phyloP scores from a whole-genome alignment of 2,329 filamentous ascomycete species.

The Calonectria pseudoreteaudii region DNA sequence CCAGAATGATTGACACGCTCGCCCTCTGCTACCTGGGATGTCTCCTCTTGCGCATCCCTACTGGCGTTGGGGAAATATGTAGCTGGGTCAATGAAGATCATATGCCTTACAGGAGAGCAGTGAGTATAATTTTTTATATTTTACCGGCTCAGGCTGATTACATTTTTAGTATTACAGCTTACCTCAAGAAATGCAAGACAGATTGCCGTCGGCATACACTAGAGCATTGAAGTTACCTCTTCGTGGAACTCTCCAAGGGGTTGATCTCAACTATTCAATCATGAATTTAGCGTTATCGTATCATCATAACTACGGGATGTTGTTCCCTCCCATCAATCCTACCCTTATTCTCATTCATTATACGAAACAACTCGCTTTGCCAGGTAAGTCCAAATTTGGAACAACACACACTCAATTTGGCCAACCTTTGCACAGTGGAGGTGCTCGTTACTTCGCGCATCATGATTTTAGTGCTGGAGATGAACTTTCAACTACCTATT shows the following conservation, averaged over 20 bases:
- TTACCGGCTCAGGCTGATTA: not conserved
- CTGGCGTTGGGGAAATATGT: slow-evolving; percentile 79
- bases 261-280: slow-evolving; percentile 74
- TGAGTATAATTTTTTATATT: slow-evolving; percentile 50
- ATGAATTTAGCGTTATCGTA: slow-evolving; percentile 74
- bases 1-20: slow-evolving; percentile 80
- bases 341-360: slow-evolving; percentile 76
- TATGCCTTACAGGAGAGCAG: slow-evolving; percentile 78
- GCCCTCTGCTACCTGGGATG: slow-evolving; percentile 84
- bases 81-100: slow-evolving; percentile 75
- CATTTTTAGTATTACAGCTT: slow-evolving; percentile 63
- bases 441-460: slow-evolving; percentile 45
- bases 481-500: slow-evolving; percentile 64
- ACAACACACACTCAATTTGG: not conserved
- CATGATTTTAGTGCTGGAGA: slow-evolving; percentile 65
- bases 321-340: slow-evolving; percentile 79
- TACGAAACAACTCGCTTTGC: slow-evolving; percentile 78
- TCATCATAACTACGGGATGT: slow-evolving; percentile 74
- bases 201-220: slow-evolving; percentile 72
- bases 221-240: slow-evolving; percentile 65
- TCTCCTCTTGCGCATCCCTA: slow-evolving; percentile 79
- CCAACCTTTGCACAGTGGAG: slow-evolving; percentile 66
- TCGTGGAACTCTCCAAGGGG: slow-evolving; percentile 56
- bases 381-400: slow-evolving; percentile 63
- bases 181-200: slow-evolving; percentile 73